Conservation (phyloP, 2,329 filamentous ascomycete genomes). For the Polytolypa hystricis region DNA sequence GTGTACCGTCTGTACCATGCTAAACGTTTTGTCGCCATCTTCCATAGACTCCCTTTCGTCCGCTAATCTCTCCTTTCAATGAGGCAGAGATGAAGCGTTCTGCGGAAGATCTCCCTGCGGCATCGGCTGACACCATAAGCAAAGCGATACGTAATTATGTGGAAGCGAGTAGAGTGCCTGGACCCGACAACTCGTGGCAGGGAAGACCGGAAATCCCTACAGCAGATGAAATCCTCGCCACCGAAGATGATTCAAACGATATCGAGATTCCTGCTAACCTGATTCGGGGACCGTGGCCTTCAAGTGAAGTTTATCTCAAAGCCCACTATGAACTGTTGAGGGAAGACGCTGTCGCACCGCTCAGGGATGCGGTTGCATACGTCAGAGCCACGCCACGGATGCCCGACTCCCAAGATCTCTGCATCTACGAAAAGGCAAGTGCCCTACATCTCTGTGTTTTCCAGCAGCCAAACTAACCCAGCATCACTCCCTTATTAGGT, state of each 20-base stretch:
- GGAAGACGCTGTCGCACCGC: constrained; percentile 59
- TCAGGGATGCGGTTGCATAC: constrained; percentile 54
- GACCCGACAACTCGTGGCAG: constrained; percentile 20
- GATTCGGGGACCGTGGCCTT: constrained; percentile 46
- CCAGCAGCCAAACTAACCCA: no score
- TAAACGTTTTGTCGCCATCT: no score
- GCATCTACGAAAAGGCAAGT: constrained; percentile 60
- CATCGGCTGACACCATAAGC: constrained; percentile 14
- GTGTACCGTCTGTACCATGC: no score
- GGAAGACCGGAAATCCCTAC: constrained; percentile 31
- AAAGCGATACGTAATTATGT: constrained; percentile 23
- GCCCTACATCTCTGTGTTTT: no score
- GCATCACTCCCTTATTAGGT: constrained; percentile 41
- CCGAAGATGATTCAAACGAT: constrained; percentile 12
- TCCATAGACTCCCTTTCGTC: no score
- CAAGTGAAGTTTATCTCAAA: constrained; percentile 55
- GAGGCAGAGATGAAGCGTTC: no score
- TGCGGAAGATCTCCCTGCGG: no score
- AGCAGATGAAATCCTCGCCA: constrained; percentile 27
- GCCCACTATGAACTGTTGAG: constrained; percentile 66
- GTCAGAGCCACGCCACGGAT: constrained; percentile 44
- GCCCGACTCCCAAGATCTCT: constrained; percentile 46
- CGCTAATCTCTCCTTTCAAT: no score
- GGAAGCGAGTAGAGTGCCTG: constrained; percentile 10
- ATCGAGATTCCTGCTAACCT: constrained; percentile 42